Percentiles rank a stretch among this genome's conserved stretches.
Evolutionary conservation across 2,329 filamentous ascomycete species (phyloP).

Genomic region (Aspergillus sp.): DNA sequence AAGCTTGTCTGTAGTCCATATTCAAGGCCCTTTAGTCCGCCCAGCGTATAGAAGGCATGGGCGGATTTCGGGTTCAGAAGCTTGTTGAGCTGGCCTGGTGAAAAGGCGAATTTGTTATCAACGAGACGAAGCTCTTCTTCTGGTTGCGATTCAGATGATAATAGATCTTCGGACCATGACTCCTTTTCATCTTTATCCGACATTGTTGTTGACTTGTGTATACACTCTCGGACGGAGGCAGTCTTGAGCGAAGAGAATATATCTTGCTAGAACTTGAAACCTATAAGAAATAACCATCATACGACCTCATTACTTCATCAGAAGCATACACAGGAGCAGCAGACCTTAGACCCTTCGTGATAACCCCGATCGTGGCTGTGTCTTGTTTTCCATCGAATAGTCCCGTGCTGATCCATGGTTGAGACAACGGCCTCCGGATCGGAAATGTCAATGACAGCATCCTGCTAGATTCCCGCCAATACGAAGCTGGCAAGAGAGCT

Average conservation of each 20-base stretch:
- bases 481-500: neutral
- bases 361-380: constrained; percentile 1
- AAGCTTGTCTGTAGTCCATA: constrained; percentile 74
- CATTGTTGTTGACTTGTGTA: neutral
- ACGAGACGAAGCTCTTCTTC: constrained; percentile 73
- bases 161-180: constrained; percentile 50
- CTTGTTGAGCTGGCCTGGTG: constrained; percentile 75
- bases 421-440: neutral
- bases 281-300: neutral
- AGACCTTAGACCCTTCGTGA: neutral
- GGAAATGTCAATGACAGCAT: neutral
- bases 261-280: neutral
- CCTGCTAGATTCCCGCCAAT: neutral
- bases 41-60: constrained; percentile 75
- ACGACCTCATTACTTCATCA: too few species aligned
- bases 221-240: too few species aligned
- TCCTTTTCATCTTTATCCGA: neutral
- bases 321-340: too few species aligned
- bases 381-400: neutral
- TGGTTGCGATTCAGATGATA: constrained; percentile 73
- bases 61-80: constrained; percentile 87
- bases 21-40: constrained; percentile 79
- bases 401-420: neutral
- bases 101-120: constrained; percentile 85
- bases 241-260: neutral